A percentile compares a stretch with the other conserved stretches of the same genome.
phyloP scores from a whole-genome alignment of 768 basidiomycete species.

The Leccinum imitatum region DNA sequence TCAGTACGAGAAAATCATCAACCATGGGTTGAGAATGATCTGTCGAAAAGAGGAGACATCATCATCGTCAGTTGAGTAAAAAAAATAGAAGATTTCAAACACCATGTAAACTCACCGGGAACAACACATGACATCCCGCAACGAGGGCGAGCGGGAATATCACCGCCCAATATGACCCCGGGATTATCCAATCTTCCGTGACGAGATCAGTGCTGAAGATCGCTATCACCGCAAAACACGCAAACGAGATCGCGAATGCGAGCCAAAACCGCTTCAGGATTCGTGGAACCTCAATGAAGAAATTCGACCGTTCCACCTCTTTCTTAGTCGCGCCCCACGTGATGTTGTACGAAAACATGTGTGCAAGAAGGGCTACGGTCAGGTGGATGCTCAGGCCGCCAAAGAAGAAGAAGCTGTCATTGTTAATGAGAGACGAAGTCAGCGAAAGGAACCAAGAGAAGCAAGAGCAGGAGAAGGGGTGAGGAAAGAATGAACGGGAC shows the following conservation, averaged over 20 bases:
- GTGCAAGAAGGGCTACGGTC: conserved; percentile 51
- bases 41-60: conserved; percentile 22
- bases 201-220: conserved; percentile 52
- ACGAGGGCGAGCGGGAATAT: conserved; percentile 74
- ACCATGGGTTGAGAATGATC: conserved; percentile 85
- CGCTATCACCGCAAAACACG: conserved; percentile 52
- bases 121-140: conserved; percentile 64
- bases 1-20: conserved; percentile 77
- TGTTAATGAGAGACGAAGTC: not conserved
- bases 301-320: conserved; percentile 86
- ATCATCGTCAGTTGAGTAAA: not conserved
- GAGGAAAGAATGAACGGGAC: not conserved
- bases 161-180: conserved; percentile 66
- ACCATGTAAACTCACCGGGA: conserved; percentile 55
- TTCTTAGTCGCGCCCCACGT: conserved; percentile 67
- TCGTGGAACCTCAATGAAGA: conserved; percentile 86
- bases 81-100: not conserved
- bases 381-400: conserved; percentile 56
- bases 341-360: conserved; percentile 61
- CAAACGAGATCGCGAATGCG: conserved; percentile 54
- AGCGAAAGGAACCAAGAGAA: not conserved
- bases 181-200: conserved; percentile 64
- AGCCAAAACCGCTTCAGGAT: conserved; percentile 80
- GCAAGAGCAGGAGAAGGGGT: not conserved
- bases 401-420: conserved; percentile 50